Conservation (phyloP, 345 rosid genomes). For the Murraya paniculata region DNA sequence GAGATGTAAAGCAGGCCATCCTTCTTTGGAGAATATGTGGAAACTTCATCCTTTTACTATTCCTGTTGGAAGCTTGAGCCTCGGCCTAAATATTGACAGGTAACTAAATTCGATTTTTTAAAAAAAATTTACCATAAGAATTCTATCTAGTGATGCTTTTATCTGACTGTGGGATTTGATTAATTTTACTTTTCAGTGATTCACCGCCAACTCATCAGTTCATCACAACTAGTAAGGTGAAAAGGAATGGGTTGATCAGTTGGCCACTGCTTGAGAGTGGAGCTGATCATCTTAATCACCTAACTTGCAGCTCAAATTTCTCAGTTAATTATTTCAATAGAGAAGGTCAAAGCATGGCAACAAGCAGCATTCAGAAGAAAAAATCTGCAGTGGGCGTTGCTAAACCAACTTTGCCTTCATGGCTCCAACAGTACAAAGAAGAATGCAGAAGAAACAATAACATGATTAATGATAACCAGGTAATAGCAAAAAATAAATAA, state of each 20-base stretch:
- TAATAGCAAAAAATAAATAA: too few species aligned
- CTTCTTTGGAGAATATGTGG: conserved; percentile 59
- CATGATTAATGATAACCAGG: neutral
- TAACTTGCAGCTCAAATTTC: conserved; percentile 28
- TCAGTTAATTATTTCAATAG: conserved; percentile 28
- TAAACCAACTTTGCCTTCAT: conserved; percentile 52
- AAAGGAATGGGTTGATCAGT: conserved; percentile 15
- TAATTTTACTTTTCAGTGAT: conserved; percentile 29
- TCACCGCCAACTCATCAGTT: conserved; percentile 22
- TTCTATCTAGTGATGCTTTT: neutral
- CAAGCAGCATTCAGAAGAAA: conserved; percentile 17
- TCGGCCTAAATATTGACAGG: conserved; percentile 61
- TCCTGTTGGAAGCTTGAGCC: conserved; percentile 52
- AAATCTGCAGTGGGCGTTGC: conserved; percentile 10
- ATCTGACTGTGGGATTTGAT: neutral
- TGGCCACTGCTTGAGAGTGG: conserved; percentile 35
- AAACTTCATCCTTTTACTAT: conserved; percentile 52
- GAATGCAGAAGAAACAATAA: conserved; percentile 27
- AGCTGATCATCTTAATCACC: conserved; percentile 20
- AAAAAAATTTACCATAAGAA: neutral
- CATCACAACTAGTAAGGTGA: conserved; percentile 22
- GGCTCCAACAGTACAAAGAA: conserved; percentile 62
- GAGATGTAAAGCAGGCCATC: conserved; percentile 60
- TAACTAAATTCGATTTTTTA: conserved; percentile 9
- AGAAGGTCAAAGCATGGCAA: conserved; percentile 27